phyloP scores from a whole-genome alignment of 192 early-diverging fungal species.

The Linnemannia elongata region DNA sequence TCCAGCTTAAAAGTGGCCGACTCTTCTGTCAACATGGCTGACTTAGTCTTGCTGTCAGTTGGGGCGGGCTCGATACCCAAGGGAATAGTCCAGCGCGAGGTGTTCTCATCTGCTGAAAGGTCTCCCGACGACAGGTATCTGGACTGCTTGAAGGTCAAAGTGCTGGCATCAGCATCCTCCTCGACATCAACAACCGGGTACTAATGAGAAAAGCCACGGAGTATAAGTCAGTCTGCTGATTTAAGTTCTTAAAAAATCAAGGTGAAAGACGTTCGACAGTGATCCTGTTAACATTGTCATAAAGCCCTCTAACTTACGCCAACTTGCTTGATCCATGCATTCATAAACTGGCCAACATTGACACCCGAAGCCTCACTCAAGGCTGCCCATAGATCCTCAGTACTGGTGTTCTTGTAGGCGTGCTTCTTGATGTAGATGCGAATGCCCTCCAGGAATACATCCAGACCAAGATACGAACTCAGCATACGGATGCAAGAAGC shows the following conservation, averaged over 20 bases:
- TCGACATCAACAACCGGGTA: slow-evolving; percentile 87
- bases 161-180: slow-evolving; percentile 61
- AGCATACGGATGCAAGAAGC: slow-evolving; percentile 96
- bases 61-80: slow-evolving; percentile 65
- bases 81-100: slow-evolving; percentile 88
- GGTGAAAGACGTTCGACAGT: too few relatives aligned
- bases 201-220: slow-evolving; percentile 27
- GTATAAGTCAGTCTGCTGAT: not conserved
- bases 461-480: slow-evolving; percentile 76
- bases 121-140: slow-evolving; percentile 91
- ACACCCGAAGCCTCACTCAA: slow-evolving; percentile 83
- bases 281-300: slow-evolving; percentile 4
- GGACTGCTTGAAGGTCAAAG: slow-evolving; percentile 78
- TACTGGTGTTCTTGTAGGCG: slow-evolving; percentile 88
- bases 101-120: slow-evolving; percentile 81
- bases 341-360: slow-evolving; percentile 89
- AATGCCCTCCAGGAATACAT: slow-evolving; percentile 79
- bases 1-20: slow-evolving; percentile 64
- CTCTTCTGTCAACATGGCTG: slow-evolving; percentile 61
- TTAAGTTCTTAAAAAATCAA: not conserved
- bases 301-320: slow-evolving; percentile 64
- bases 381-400: slow-evolving; percentile 90
- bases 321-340: slow-evolving; percentile 87
- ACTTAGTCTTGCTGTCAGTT: slow-evolving; percentile 20
- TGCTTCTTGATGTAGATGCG: slow-evolving; percentile 86